Conservation (phyloP, 345 rosid genomes). For the Aurinia saxatilis region DNA sequence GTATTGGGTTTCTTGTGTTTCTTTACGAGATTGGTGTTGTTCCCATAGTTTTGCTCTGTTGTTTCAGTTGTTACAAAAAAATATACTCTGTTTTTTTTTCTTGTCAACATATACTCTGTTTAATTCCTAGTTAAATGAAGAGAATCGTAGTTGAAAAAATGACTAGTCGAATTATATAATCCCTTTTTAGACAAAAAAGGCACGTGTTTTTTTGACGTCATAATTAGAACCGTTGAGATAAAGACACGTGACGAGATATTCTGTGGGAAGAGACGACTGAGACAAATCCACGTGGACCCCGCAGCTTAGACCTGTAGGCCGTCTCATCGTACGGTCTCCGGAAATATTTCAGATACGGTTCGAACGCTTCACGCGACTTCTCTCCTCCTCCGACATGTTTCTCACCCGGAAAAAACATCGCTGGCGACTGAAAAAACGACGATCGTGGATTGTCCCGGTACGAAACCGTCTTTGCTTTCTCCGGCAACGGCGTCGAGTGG, state of each 20-base stretch:
- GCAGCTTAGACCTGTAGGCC: conserved; percentile 78
- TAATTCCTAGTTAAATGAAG: too few species aligned
- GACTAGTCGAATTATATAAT: too few species aligned
- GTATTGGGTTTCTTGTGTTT: too few species aligned
- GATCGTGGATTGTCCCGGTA: conserved; percentile 62
- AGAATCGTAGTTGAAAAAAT: too few species aligned
- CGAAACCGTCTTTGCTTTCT: conserved; percentile 31
- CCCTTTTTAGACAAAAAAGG: too few species aligned
- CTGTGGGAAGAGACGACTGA: conserved; percentile 70
- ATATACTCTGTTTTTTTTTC: too few species aligned
- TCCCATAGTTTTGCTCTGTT: too few species aligned
- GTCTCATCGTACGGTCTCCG: conserved; percentile 89
- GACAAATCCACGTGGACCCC: conserved; percentile 86
- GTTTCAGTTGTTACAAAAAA: too few species aligned
- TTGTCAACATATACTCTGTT: too few species aligned
- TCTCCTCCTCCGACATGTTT: conserved; percentile 48
- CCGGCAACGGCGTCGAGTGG: conserved; percentile 82
- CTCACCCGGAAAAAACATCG: conserved; percentile 62
- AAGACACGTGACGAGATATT: conserved; percentile 72
- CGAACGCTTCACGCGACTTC: conserved; percentile 65
- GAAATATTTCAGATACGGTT: conserved; percentile 65
- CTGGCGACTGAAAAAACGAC: conserved; percentile 89
- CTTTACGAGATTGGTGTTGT: too few species aligned
- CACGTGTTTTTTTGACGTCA: too few species aligned
- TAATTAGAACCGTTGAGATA: conserved; percentile 87